Conservation (phyloP, 305 asterid genomes). For the Coffea humblotiana region DNA sequence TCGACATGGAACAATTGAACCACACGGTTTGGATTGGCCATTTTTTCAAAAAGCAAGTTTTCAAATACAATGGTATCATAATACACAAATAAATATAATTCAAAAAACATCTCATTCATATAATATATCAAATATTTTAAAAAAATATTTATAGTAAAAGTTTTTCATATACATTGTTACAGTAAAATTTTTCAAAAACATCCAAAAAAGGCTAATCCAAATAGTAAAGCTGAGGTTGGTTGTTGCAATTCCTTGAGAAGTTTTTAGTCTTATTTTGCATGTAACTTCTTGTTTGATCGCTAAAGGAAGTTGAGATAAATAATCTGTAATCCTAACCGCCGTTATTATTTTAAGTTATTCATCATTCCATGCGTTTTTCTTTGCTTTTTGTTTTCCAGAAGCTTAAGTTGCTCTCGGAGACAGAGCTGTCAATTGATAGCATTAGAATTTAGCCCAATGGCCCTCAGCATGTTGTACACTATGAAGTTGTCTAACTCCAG, state of each 20-base stretch:
- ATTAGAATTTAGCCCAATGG: conserved; percentile 31
- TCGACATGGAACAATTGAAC: background rate
- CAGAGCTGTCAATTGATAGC: conserved; percentile 46
- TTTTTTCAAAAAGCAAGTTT: no score
- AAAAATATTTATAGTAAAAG: no score
- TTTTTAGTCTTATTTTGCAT: background rate
- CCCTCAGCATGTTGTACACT: conserved; percentile 17
- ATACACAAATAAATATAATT: no score
- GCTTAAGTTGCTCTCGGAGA: conserved; percentile 74
- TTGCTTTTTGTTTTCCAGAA: conserved; percentile 44
- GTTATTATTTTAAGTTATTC: background rate
- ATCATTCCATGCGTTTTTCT: background rate
- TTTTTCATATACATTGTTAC: no score
- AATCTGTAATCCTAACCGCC: background rate
- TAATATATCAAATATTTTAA: no score
- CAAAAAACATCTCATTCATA: no score
- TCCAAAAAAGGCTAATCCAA: no score
- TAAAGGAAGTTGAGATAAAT: background rate
- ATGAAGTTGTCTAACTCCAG: background rate
- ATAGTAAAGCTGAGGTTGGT: background rate
- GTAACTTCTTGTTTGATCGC: background rate
- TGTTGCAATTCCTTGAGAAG: background rate
- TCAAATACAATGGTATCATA: no score
- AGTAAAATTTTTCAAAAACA: no score
- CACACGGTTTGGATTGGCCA: no score